Base-by-base conservation (phyloP, 257 asterid genomes). In the Ocimum tenuiflorum region DNA sequence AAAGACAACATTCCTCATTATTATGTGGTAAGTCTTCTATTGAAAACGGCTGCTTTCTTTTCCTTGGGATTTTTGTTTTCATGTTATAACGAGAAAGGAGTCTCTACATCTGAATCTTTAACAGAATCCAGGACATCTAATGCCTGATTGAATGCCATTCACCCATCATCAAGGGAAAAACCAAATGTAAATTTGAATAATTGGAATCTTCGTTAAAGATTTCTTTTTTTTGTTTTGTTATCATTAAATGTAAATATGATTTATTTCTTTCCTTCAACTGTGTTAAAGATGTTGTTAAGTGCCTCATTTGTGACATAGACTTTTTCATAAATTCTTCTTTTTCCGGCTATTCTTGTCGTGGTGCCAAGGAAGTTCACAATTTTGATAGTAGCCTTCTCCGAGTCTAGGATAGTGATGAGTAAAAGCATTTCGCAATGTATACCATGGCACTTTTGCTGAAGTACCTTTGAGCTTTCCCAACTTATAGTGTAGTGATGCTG, bases 1-100 rank as follows among this genome's bases (percentile, higher is more conserved):
- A 87, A 82, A 62, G 95, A 86, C 82, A 86, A 79, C 69, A 75
- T 84, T 69, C 75, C 86, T 35, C 20, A 73, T 24, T 82, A 85
- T 72, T 84, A 75, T 69, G 89, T 87, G 89, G 95, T 87, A 68
- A 82, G 89, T 72, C 55, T 56, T 75, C n/a, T 27, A 14, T 45
- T 3, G 6, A 35, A 20, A 51, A 8, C 18, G 24, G 57, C 15
- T 14, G 13, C 58, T 65, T 54, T n/a, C 13, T 53, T 59, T 65
- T 46, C 9, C 23, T 52, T 47, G 2, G 55, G 33, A 33, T 48
- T 19, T 27, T 39, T 35, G 47, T 38, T 45, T 6, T 65, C 13
- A 23, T 53, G 31, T 27, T 27, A 27, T 27, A 4, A 4, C 4
- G 31, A 27, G 31, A 27, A 27, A n/a, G 31, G 31, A 27, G 31